Evolutionary conservation across 2,329 filamentous ascomycete species (phyloP).

Genomic region (Cordyceps cicadae): DNA sequence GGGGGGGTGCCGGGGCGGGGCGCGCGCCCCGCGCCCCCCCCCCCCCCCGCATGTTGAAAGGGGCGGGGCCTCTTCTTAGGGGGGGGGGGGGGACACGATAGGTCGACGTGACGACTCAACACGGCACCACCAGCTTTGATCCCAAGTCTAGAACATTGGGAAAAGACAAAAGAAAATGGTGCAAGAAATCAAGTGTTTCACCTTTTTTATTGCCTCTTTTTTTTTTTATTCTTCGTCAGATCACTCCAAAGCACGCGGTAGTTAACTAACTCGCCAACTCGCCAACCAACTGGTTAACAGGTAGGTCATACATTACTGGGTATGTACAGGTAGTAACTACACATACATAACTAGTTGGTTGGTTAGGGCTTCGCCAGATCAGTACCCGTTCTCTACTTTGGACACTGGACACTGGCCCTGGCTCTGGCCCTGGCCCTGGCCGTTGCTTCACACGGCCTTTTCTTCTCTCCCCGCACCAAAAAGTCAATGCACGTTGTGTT

Average conservation of each 20-base stretch:
- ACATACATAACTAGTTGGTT: no score
- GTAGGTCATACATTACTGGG: no score
- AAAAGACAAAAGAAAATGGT: neutral
- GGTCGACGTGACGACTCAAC: neutral
- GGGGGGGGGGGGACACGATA: neutral
- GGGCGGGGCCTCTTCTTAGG: neutral
- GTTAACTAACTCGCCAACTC: no score
- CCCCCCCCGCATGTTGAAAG: neutral
- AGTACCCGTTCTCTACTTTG: neutral
- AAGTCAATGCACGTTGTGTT: neutral
- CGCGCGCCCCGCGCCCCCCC: neutral
- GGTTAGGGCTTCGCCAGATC: neutral
- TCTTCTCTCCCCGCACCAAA: neutral
- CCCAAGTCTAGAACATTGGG: neutral
- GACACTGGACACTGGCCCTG: neutral
- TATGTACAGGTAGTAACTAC: no score
- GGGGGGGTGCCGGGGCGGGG: no score
- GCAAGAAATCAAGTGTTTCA: constrained; percentile 1
- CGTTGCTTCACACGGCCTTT: neutral
- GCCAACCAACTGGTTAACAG: no score
- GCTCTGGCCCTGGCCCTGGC: neutral
- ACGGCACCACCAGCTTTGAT: neutral
- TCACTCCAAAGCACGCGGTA: neutral
- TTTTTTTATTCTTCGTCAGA: neutral
- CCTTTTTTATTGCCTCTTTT: neutral